Evolutionary conservation across 2,329 filamentous ascomycete genomes (phyloP).

Genomic region (Mycogone perniciosa): DNA sequence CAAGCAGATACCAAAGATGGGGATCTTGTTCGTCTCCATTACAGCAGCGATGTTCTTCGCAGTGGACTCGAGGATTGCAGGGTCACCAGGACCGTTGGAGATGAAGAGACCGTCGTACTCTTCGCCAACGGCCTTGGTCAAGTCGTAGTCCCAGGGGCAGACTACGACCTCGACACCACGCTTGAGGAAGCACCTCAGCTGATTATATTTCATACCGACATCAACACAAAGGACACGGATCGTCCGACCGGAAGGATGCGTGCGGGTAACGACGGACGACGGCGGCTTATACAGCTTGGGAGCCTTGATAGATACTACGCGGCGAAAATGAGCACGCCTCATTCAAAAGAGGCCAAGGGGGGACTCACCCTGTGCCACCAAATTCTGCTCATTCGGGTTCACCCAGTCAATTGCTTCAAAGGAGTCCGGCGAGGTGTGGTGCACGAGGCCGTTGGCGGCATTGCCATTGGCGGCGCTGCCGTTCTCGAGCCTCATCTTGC

Average conservation of each 20-base stretch:
- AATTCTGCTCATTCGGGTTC: conserved; percentile 86
- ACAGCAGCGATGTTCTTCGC: conserved; percentile 72
- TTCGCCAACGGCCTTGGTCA: conserved; percentile 66
- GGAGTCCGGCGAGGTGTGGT: conserved; percentile 28
- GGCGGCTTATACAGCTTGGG: conserved; percentile 81
- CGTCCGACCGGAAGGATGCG: conserved; percentile 80
- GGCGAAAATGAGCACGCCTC: conserved; percentile 32
- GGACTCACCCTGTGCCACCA: conserved; percentile 85
- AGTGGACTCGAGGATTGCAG: conserved; percentile 73
- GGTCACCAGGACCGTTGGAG: conserved; percentile 95
- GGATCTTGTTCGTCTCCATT: conserved; percentile 71
- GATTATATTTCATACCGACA: conserved; percentile 97
- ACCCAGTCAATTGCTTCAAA: conserved; percentile 85
- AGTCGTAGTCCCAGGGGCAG: conserved; percentile 94
- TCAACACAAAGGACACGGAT: conserved; percentile 89
- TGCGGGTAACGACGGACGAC: conserved; percentile 62
- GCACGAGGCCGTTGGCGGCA: conserved; percentile 30
- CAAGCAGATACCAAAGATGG: conserved; percentile 93
- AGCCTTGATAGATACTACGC: conserved; percentile 76
- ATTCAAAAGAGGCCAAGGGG: conserved; percentile 10
- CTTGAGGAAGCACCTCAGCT: conserved; percentile 84
- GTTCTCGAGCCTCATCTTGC: conserved; percentile 72
- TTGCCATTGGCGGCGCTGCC: conserved; percentile 40
- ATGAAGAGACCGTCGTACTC: conserved; percentile 96
- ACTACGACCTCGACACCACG: conserved; percentile 91